These are phyloP conservation scores for Beta macrorhiza DNA, from an alignment of 179 eudicot genomes.

Conservation along the genomic window DNA sequence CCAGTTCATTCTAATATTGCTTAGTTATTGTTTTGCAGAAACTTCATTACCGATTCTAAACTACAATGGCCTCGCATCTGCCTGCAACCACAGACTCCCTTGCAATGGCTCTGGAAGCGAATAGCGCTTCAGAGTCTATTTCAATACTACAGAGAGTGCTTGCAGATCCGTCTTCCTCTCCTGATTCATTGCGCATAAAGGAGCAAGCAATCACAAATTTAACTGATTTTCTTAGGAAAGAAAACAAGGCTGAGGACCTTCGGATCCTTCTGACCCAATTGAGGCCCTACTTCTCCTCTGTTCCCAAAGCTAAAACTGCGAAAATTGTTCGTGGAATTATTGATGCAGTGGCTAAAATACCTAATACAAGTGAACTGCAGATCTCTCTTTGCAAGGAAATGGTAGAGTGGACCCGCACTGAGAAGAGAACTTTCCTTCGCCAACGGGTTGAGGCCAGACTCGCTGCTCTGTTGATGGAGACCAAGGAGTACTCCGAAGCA, in stretches of 20 bases:
- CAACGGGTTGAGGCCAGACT: conserved; percentile 86
- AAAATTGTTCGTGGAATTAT: conserved; percentile 90
- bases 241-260: conserved; percentile 70
- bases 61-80: conserved; percentile 60
- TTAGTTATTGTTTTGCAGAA: neutral
- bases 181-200: conserved; percentile 72
- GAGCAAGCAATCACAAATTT: conserved; percentile 82
- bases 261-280: conserved; percentile 67
- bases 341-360: conserved; percentile 86
- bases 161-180: conserved; percentile 71
- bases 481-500: conserved; percentile 82
- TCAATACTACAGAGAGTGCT: conserved; percentile 72
- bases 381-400: conserved; percentile 88
- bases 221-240: conserved; percentile 68
- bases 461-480: conserved; percentile 84
- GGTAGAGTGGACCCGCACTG: conserved; percentile 81
- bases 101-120: conserved; percentile 66
- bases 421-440: conserved; percentile 85
- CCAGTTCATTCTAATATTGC: neutral
- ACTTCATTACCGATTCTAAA: neutral
- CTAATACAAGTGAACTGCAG: conserved; percentile 77
- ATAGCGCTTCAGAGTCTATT: conserved; percentile 59
- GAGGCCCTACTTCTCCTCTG: conserved; percentile 72
- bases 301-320: conserved; percentile 95
- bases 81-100: conserved; percentile 81